Evolutionary conservation across 495 filamentous ascomycete genomes (phyloP).

Genomic region (Pyrenula aspistea): DNA sequence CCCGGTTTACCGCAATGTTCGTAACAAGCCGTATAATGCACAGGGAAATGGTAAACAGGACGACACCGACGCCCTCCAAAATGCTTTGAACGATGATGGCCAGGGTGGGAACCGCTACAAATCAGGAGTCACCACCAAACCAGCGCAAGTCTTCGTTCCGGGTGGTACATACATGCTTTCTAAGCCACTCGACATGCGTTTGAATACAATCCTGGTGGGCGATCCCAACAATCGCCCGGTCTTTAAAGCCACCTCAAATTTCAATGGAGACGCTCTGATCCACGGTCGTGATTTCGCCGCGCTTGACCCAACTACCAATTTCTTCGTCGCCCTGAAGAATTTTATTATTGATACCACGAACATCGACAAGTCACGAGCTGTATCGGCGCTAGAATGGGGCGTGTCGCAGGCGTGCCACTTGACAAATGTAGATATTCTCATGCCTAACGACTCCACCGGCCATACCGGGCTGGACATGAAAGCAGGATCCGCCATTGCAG

Average conservation of each 20-base stretch:
- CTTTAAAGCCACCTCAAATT: constrained; percentile 51
- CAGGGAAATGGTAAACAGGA: constrained; percentile 31
- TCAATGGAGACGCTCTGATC: constrained; percentile 52
- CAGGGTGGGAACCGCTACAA: constrained; percentile 22
- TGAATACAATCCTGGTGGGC: constrained; percentile 55
- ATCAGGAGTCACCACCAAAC: constrained; percentile 32
- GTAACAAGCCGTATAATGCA: constrained; percentile 31
- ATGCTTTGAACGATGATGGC: constrained; percentile 24
- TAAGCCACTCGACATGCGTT: constrained; percentile 41
- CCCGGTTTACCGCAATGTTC: constrained; percentile 44
- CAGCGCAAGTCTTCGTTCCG: constrained; percentile 53
- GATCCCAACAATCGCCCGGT: constrained; percentile 52
- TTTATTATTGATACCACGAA: constrained; percentile 52
- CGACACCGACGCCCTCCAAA: constrained; percentile 28
- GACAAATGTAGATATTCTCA: constrained; percentile 60
- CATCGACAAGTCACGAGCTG: constrained; percentile 9
- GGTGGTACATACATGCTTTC: constrained; percentile 49
- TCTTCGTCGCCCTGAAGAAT: constrained; percentile 68
- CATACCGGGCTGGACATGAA: constrained; percentile 38
- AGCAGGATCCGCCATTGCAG: constrained; percentile 30
- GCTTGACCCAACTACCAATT: constrained; percentile 58
- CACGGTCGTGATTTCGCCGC: constrained; percentile 35
- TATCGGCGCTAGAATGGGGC: constrained; percentile 46
- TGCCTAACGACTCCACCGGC: constrained; percentile 37
- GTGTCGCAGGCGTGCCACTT: constrained; percentile 59